Evolutionary conservation across 2,329 filamentous ascomycete genomes (phyloP), one percentile per base, ranked within the genome.

Genomic region (Trichoderma breve): DNA sequence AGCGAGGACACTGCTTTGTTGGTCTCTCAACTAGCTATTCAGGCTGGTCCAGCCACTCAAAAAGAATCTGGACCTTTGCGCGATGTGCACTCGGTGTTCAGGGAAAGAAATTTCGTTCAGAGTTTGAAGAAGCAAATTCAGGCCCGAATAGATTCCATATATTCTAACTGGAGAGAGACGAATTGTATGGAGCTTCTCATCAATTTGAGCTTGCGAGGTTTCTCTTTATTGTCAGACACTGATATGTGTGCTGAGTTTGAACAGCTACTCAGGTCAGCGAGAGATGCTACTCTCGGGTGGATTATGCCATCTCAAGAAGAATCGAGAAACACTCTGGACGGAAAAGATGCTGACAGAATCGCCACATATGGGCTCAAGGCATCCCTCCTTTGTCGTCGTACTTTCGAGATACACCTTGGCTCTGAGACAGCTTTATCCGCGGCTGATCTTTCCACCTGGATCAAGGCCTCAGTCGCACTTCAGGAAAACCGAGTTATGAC

Each of bases 131-230:
- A 85, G 0, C 84, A 88, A 43, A 76, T 92, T 0, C 74, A 81
- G 62, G 70, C 66, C 1, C 78, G 81, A 1, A 71, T 92, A 0
- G 76, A 80, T 0, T 76, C 78, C 0, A 85, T 92, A 8, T 76
- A 78, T 0, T 78, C 81, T 0, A 92, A 89, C 58, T 91, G 89
- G 86, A 83, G 89, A 0, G 90, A 92, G 73, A 81, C 80, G 0
- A 78, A 87, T 66, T 83, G 84, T 15, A 91, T 92, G 88, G 85
- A 88, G 5, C 82, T 86, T 0, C 69, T 91, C 2, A 82, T 91
- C 6, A 86, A 83, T 0, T 74, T 92, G 0, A 75, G 82, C 0
- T 76, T 89, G 0, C 84, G 87, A 2, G 75, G 78, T 1, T 83
- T 76, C 66, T 36, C 75, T 71, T 15, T 73, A 5, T 43, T 32